Percentiles rank a stretch among this genome's conserved stretches.
These are phyloP conservation scores for Pseudocercospora pini-densiflorae DNA, from an alignment of 2,329 filamentous ascomycete species.

Conservation along the genomic window DNA sequence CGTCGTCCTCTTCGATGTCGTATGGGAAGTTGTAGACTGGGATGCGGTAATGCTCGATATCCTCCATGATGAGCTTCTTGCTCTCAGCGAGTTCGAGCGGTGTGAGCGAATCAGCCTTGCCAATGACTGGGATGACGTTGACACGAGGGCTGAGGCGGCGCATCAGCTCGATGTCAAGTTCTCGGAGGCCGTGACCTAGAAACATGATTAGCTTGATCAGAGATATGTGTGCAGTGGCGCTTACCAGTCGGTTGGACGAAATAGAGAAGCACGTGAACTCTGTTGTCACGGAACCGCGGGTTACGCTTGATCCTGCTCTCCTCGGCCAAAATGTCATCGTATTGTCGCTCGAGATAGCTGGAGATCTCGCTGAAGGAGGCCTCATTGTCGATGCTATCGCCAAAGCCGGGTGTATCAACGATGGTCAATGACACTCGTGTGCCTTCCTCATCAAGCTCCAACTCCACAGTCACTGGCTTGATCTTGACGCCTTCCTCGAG, in stretches of 20 bases:
- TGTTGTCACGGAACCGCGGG: slow-evolving; percentile 98
- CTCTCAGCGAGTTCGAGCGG: slow-evolving; percentile 96
- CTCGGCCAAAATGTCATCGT: slow-evolving; percentile 98
- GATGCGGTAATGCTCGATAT: slow-evolving; percentile 99
- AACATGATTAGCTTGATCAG: slow-evolving; percentile 16
- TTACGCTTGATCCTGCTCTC: slow-evolving; percentile 99
- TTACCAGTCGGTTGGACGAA: slow-evolving; percentile 95
- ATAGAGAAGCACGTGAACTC: slow-evolving; percentile 97
- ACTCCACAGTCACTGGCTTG: slow-evolving; percentile 95
- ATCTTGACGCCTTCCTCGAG: slow-evolving; percentile 97
- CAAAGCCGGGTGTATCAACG: slow-evolving; percentile 97
- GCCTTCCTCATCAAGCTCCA: slow-evolving; percentile 97
- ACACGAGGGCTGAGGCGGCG: slow-evolving; percentile 97
- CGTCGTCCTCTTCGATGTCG: slow-evolving; percentile 98
- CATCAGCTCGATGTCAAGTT: slow-evolving; percentile 99
- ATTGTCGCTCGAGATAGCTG: slow-evolving; percentile 97
- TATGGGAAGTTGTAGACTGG: slow-evolving; percentile 99
- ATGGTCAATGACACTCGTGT: slow-evolving; percentile 98
- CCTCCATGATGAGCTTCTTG: slow-evolving; percentile 99
- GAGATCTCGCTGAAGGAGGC: slow-evolving; percentile 94
- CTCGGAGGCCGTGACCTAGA: slow-evolving; percentile 72
- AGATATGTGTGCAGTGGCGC: slow-evolving; percentile 67
- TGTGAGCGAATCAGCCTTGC: slow-evolving; percentile 96
- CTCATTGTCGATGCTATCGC: slow-evolving; percentile 99
- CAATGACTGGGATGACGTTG: slow-evolving; percentile 99